Evolutionary conservation across 2,329 filamentous ascomycete species (phyloP), one percentile per base, ranked within the genome.

Genomic region (Apiospora aurea): DNA sequence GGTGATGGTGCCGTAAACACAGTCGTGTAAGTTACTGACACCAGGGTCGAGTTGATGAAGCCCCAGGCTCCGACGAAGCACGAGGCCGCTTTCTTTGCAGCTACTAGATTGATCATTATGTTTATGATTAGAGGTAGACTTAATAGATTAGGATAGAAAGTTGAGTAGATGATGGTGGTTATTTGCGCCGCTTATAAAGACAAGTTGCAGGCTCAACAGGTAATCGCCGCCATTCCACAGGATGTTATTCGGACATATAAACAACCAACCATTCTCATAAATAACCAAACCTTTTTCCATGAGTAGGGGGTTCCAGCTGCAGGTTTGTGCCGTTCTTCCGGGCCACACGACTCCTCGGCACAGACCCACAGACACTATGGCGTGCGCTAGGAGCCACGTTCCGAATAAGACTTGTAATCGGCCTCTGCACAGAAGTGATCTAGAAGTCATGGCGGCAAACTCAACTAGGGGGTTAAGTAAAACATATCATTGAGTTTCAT

Each of bases 21-120:
- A 29, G 26, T 29, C 26, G 3, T 51, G 43, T 13, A 46, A 5
- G 11, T n/a, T 7, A 57, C 26, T 57, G 5, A 57, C 51, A 57
- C 26, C 14, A 38, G 26, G 5, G 53, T 61, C 7, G 53, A 61
- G 16, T 61, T 61, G 16, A 34, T 61, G 53, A 61, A 61, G 7
- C 53, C 26, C 14, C 53, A 61, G 16, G 53, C 53, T 61, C 53
- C 53, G 8, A 61, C 53, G 53, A 61, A 61, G 26, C 26, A 61
- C 8, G 51, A 13, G 24, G 51, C 51, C 2, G 51, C 51, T 29
- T 53, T 53, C 51, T 53, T 29, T 11, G 51, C 51, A 24, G 24
- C 51, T 53, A 53, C 13, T 5, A 29, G 10, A 7, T 29, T 29
- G 51, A 53, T 24, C 51, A 53, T 29, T 47, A 5, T 47, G 18